A percentile compares a stretch with the other conserved stretches of the same genome.
phyloP scores from a whole-genome alignment of 2,329 filamentous ascomycete genomes.

The Fusarium chlamydosporum region DNA sequence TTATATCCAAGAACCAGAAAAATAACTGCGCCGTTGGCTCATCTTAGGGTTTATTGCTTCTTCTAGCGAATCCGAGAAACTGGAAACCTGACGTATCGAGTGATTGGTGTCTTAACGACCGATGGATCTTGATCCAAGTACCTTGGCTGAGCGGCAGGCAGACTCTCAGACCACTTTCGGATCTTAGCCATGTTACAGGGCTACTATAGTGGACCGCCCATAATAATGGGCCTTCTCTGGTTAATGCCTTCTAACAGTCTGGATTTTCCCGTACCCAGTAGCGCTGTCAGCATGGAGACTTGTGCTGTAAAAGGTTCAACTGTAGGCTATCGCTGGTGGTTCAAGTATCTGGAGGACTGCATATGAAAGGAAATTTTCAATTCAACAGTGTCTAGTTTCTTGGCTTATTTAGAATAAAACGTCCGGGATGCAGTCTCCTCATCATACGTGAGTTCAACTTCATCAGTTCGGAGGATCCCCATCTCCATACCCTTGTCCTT shows the following conservation, averaged over 20 bases:
- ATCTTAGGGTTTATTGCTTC: not conserved
- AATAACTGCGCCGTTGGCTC: not conserved
- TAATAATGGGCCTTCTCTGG: no score
- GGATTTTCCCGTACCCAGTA: not conserved
- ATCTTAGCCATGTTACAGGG: not conserved
- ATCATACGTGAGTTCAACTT: constrained; percentile 23
- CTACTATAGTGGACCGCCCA: not conserved
- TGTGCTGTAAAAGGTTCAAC: no score
- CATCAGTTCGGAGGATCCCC: constrained; percentile 23
- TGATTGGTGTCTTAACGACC: not conserved
- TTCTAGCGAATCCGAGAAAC: not conserved
- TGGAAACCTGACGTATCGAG: not conserved
- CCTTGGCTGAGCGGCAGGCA: not conserved
- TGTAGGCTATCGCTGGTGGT: no score
- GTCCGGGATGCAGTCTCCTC: not conserved
- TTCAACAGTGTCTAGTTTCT: not conserved
- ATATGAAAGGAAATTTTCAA: not conserved
- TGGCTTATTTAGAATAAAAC: not conserved
- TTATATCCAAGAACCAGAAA: not conserved
- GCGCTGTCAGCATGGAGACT: not conserved
- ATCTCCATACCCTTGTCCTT: constrained; percentile 24
- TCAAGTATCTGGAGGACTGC: no score
- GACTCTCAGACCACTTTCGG: not conserved
- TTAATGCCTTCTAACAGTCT: accelerated
- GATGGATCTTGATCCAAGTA: not conserved